Evolutionary conservation across 2,329 filamentous ascomycete species (phyloP), one percentile per base, ranked within the genome.

Genomic region (Penicillium sp.): DNA sequence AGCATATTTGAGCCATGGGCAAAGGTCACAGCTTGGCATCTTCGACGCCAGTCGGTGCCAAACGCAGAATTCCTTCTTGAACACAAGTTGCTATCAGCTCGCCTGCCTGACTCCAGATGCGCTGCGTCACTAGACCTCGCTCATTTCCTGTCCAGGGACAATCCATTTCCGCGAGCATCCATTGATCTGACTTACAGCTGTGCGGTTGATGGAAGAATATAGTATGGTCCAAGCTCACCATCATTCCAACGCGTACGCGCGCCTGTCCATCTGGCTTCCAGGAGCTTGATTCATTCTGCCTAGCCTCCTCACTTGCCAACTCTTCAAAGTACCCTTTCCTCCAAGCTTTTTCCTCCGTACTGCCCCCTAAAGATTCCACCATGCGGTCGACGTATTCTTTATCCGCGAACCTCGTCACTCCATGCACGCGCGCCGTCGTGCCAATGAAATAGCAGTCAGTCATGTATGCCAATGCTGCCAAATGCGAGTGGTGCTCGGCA

Each of bases 371-470:
- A 33, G 29, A 33, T 33, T 33, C 29, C 29, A 33, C 29, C 29
- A 6, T 33, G 29, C 29, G 29, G 29, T 33, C 29, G 29, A 33
- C 2, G 10, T 33, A 33, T 14, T 33, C 29, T 33, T 33, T 33
- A 33, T 33, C 29, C 13, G 29, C 29, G 29, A 33, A 33, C 11
- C 29, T 33, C 29, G 29, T 33, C 29, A 2, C 47, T 43, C 29
- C 29, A 24, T 58, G 57, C 8, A 19, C 26, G 41, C 53, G 55
- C 8, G 60, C 49, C 22, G 58, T 55, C 2, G 43, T 55, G 14
- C 50, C 57, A 10, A 62, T 47, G 10, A 62, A 60, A 35, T 60
- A 56, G 41, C 55, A 58, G 33, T 62, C 60, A 22, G 60, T 60
- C 54, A 62, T 62, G 26, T 56, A 62, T 10, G 60, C 60, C 31